phyloP scores from a whole-genome alignment of 495 filamentous ascomycete genomes.

The Daldinia childiae region DNA sequence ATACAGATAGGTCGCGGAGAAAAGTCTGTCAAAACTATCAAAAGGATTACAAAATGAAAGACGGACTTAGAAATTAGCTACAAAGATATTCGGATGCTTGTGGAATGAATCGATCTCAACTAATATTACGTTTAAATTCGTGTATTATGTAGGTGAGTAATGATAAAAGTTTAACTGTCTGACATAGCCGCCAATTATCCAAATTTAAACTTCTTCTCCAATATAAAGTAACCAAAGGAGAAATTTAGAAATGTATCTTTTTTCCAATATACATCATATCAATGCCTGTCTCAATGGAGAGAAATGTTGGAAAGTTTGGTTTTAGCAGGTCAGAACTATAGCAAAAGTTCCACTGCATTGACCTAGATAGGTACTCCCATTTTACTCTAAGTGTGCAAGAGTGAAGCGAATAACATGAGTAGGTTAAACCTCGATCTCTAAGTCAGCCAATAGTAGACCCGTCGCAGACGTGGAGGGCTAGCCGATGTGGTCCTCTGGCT shows the following conservation, averaged over 20 bases:
- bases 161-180: too few species aligned
- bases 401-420: background rate
- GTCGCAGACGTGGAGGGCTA: background rate
- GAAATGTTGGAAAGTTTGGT: slow-evolving; percentile 17
- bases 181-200: too few species aligned
- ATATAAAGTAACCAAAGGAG: too few species aligned
- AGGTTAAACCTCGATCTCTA: background rate
- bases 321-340: background rate
- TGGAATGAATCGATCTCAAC: too few species aligned
- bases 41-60: slow-evolving; percentile 18
- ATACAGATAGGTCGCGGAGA: too few species aligned
- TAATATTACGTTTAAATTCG: too few species aligned
- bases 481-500: background rate
- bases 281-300: background rate
- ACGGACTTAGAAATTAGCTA: slow-evolving; percentile 20
- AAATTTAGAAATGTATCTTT: too few species aligned
- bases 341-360: background rate
- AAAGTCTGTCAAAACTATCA: too few species aligned
- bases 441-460: background rate
- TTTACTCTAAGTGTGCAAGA: background rate
- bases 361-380: background rate
- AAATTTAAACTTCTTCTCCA: too few species aligned
- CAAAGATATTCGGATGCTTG: slow-evolving; percentile 1
- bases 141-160: too few species aligned
- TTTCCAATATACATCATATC: background rate